A percentile compares a stretch with the other conserved stretches of the same genome.
phyloP scores from a whole-genome alignment of 2,329 filamentous ascomycete species.

The Ophiostoma perfectum region DNA sequence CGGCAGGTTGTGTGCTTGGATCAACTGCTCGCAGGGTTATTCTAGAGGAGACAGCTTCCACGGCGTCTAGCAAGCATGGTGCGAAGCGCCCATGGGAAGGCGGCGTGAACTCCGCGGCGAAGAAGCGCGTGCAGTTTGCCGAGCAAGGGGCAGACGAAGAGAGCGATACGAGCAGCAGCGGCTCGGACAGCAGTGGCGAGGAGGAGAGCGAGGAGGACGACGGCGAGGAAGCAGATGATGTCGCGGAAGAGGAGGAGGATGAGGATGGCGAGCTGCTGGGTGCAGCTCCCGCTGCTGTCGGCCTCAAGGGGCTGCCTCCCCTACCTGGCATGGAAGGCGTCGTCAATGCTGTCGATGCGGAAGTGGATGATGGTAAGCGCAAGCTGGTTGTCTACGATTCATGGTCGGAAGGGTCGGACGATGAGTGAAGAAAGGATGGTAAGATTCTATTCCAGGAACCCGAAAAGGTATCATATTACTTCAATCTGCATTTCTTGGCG shows the following conservation, averaged over 20 bases:
- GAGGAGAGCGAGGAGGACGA: conserved; percentile 10
- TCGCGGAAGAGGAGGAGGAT: conserved; percentile 4
- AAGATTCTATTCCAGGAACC: no score
- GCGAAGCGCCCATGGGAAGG: conserved; percentile 11
- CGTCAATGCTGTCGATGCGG: neutral
- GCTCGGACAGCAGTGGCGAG: conserved; percentile 17
- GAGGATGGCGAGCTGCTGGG: neutral
- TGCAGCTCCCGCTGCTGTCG: neutral
- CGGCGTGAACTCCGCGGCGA: conserved; percentile 14
- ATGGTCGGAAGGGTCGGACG: conserved; percentile 27
- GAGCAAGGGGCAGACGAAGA: conserved; percentile 10
- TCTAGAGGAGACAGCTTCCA: neutral
- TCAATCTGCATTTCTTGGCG: neutral
- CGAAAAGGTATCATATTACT: neutral
- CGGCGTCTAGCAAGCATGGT: no score
- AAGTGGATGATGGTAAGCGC: neutral
- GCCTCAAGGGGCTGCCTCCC: neutral
- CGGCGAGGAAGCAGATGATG: neutral
- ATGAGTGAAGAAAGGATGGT: conserved; percentile 11
- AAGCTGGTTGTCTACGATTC: conserved; percentile 28
- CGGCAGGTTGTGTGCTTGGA: conserved; percentile 28
- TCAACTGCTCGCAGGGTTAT: conserved; percentile 26
- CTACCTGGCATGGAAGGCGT: neutral
- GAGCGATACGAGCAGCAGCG: conserved; percentile 26
- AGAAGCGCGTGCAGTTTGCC: conserved; percentile 16